These are phyloP conservation scores for Blepharisma japonicum DNA, from an alignment of 73 alveolate species.

Conservation along the genomic window DNA sequence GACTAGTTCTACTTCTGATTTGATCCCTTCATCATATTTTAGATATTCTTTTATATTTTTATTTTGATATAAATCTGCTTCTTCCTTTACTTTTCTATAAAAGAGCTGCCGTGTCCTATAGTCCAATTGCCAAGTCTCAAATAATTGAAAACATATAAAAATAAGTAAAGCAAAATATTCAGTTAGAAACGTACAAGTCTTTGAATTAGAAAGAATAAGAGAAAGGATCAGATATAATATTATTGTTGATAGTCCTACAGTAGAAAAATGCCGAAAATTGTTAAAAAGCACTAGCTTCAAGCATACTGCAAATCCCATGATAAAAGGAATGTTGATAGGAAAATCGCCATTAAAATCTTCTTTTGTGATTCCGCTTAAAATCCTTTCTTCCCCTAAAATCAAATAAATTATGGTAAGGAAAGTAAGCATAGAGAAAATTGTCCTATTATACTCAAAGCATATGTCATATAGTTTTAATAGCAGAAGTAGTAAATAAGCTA, in stretches of 20 bases:
- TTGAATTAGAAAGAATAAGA: neutral
- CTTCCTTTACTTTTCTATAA: neutral
- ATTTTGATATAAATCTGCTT: neutral
- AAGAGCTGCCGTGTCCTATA: neutral
- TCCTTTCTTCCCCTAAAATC: too few relatives aligned
- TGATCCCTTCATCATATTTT: neutral
- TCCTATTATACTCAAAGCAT: too few relatives aligned
- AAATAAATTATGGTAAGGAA: too few relatives aligned
- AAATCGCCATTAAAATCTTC: too few relatives aligned
- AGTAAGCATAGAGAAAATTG: too few relatives aligned
- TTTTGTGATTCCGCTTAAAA: too few relatives aligned
- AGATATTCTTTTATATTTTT: neutral
- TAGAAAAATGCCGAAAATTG: neutral
- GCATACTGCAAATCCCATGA: neutral
- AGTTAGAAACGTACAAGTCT: neutral
- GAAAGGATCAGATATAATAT: neutral
- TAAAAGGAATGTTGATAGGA: neutral
- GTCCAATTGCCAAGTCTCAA: neutral
- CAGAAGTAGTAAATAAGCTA: too few relatives aligned
- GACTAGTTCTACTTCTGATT: constrained; percentile 5
- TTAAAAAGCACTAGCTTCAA: neutral
- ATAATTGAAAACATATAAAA: neutral
- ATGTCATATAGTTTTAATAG: too few relatives aligned
- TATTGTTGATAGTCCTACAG: neutral
- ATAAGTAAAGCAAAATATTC: neutral